These are phyloP conservation scores for Schwanniomyces yamadae DNA, from an alignment of 805 yeast genomes.

Conservation along the genomic window DNA sequence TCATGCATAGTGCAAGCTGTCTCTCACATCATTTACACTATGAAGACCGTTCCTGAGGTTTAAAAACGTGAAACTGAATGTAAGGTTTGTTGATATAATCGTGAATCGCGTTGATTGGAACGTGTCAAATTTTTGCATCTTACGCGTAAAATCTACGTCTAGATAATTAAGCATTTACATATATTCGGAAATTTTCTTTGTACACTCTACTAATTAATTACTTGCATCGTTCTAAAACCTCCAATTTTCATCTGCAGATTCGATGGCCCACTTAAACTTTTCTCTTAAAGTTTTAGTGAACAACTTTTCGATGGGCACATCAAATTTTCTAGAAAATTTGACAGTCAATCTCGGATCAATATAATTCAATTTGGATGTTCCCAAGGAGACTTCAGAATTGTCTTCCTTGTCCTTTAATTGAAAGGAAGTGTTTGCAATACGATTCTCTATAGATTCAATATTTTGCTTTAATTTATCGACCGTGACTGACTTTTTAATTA, in stretches of 20 bases:
- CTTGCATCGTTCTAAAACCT: constrained; percentile 60
- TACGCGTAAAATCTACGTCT: too few species aligned
- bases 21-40: too few species aligned
- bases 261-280: constrained; percentile 94
- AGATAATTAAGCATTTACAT: too few species aligned
- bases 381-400: constrained; percentile 87
- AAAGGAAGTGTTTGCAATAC: constrained; percentile 65
- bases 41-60: too few species aligned
- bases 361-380: constrained; percentile 91
- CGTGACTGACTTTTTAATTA: constrained; percentile 47
- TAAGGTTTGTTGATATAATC: too few species aligned
- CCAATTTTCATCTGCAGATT: constrained; percentile 87
- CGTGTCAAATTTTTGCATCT: too few species aligned
- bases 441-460: constrained; percentile 66
- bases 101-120: too few species aligned
- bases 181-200: too few species aligned
- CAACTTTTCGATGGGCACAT: constrained; percentile 88
- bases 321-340: constrained; percentile 78
- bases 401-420: constrained; percentile 92
- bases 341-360: constrained; percentile 93
- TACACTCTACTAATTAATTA: too few species aligned
- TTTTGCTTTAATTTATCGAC: constrained; percentile 73
- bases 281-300: constrained; percentile 90
- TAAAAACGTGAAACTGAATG: too few species aligned
- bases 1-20: too few species aligned